These are phyloP conservation scores for Moesziomyces sp. DNA, from an alignment of 1,284 basidiomycete genomes.

Conservation along the genomic window DNA sequence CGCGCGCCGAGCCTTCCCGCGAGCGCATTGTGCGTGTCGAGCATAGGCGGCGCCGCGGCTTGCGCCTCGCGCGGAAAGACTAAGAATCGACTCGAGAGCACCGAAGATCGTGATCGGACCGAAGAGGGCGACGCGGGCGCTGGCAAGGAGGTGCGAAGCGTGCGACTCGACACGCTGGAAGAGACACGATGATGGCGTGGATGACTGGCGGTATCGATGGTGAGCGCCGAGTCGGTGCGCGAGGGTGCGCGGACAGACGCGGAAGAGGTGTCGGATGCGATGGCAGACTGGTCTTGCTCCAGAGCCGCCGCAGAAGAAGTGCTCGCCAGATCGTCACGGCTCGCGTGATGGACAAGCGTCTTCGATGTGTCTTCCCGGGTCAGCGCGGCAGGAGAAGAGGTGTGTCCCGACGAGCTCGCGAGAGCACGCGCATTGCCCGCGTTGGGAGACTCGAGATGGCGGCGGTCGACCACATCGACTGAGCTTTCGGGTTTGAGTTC, in stretches of 20 bases:
- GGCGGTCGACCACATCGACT: conserved; percentile 7
- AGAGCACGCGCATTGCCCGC: not conserved
- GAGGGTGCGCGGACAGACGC: conserved; percentile 7
- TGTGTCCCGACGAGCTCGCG: conserved; percentile 3
- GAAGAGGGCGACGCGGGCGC: conserved; percentile 45
- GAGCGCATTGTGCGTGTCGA: conserved; percentile 59
- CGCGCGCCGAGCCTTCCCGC: conserved; percentile 50
- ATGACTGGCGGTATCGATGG: conserved; percentile 15
- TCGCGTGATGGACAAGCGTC: conserved; percentile 19
- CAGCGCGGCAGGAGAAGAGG: conserved; percentile 7
- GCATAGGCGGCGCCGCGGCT: conserved; percentile 51
- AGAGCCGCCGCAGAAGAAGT: conserved; percentile 9
- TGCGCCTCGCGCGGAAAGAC: conserved; percentile 43
- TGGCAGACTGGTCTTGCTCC: conserved; percentile 19
- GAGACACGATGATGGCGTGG: conserved; percentile 37
- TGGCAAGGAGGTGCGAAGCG: conserved; percentile 37
- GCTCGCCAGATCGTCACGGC: not conserved
- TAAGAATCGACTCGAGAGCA: conserved; percentile 34
- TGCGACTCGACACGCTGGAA: conserved; percentile 47
- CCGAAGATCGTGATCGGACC: conserved; percentile 47
- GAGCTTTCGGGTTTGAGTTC: conserved; percentile 16
- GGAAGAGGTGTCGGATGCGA: conserved; percentile 19
- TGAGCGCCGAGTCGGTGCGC: conserved; percentile 15
- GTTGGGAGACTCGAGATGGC: not conserved
- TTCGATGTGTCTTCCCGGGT: conserved; percentile 33